These are phyloP conservation scores for Tillandsia fasciculata DNA, from an alignment of 176 grass and related monocot genomes.

Conservation along the genomic window DNA sequence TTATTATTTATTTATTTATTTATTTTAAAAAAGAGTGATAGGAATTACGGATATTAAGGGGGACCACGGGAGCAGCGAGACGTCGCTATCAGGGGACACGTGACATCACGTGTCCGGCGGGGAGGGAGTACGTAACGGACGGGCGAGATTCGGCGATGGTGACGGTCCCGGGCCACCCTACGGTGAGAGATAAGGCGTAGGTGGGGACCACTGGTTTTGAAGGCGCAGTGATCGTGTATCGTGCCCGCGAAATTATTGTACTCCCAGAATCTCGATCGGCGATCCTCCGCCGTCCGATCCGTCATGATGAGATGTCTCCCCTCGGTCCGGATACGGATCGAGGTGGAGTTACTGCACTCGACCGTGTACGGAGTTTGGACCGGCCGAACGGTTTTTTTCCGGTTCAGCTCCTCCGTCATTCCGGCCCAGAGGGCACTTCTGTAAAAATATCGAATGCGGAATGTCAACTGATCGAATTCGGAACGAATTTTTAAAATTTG, in stretches of 20 bases:
- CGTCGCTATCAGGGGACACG: neutral
- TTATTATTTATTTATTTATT: too few relatives aligned
- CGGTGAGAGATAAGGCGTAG: neutral
- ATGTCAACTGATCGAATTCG: too few relatives aligned
- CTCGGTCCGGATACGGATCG: neutral
- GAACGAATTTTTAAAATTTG: too few relatives aligned
- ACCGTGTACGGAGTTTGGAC: neutral
- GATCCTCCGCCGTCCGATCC: neutral
- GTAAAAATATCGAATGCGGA: too few relatives aligned
- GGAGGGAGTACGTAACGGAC: neutral
- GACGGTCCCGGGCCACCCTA: neutral
- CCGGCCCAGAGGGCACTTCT: too few relatives aligned
- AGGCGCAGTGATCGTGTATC: too few relatives aligned
- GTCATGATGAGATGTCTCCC: neutral
- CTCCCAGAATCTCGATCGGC: neutral
- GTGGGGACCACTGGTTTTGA: neutral
- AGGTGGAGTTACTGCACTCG: too few relatives aligned
- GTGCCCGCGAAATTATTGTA: too few relatives aligned
- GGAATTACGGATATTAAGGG: neutral
- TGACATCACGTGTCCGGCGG: neutral
- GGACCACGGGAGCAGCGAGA: neutral
- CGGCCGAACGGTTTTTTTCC: neutral
- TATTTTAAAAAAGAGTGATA: too few relatives aligned
- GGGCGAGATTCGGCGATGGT: neutral
- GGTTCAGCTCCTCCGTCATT: neutral